Percentiles rank a stretch among this genome's conserved stretches.
phyloP scores from a whole-genome alignment of 352 stramenopile genomes.

The Phytophthora constricta region DNA sequence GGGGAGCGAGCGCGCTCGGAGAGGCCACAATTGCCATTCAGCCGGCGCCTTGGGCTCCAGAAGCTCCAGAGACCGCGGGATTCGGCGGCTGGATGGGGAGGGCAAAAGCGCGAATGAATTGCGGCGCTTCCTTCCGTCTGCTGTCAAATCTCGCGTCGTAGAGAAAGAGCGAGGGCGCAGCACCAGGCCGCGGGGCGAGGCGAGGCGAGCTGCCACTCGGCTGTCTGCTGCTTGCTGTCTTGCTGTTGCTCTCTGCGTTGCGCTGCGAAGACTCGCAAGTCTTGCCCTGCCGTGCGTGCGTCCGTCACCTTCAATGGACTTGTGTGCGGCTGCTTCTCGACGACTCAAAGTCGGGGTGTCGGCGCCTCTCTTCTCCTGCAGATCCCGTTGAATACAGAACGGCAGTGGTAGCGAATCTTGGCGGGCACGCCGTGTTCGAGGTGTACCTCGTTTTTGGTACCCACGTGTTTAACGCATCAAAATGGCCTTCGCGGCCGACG shows the following conservation, averaged over 20 bases:
- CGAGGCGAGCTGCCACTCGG: not conserved
- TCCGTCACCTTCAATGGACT: not conserved
- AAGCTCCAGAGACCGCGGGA: constrained; percentile 10
- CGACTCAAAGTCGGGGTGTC: no score
- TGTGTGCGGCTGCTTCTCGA: not conserved
- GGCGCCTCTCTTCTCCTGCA: no score
- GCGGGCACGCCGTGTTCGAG: no score
- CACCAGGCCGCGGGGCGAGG: not conserved
- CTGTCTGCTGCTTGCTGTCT: not conserved
- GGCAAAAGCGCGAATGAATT: constrained; percentile 29
- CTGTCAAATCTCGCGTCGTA: constrained; percentile 30
- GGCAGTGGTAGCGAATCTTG: no score
- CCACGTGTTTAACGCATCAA: no score
- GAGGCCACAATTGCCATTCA: constrained; percentile 43
- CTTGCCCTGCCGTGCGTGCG: no score
- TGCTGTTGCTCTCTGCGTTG: no score
- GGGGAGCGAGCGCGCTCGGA: constrained; percentile 12
- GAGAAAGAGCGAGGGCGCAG: constrained; percentile 18
- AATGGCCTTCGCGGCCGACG: no score
- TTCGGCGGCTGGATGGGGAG: constrained; percentile 34
- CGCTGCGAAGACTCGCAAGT: no score
- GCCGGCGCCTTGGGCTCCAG: constrained; percentile 16
- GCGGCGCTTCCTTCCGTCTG: constrained; percentile 21
- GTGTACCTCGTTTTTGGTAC: no score
- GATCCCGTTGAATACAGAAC: no score